Percentiles rank a stretch among this genome's conserved stretches.
phyloP scores from a whole-genome alignment of 441 rosid genomes.

The Populus hybrid region DNA sequence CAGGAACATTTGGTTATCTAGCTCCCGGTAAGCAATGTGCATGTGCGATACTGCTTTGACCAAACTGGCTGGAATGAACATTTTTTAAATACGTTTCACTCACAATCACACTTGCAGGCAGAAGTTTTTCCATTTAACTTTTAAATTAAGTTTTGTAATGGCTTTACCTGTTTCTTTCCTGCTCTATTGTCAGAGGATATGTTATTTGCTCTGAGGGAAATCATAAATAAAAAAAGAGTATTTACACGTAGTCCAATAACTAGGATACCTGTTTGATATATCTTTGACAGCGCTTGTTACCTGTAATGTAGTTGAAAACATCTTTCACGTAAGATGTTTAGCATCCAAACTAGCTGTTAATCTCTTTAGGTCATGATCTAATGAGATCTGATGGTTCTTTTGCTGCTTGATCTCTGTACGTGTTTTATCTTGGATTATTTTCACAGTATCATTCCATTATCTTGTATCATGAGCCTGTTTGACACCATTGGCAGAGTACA shows the following conservation, averaged over 20 bases:
- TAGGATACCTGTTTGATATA: background rate
- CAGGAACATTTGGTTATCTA: conserved; percentile 96
- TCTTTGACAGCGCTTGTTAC: background rate
- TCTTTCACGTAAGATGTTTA: background rate
- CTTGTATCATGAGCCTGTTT: conserved; percentile 4
- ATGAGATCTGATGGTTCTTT: background rate
- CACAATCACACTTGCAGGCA: background rate
- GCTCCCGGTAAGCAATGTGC: conserved; percentile 77
- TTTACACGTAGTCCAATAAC: background rate
- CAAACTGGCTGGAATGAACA: background rate
- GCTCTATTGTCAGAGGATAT: background rate
- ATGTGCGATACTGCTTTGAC: conserved; percentile 1
- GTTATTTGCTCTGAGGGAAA: background rate
- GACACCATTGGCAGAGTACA: conserved; percentile 56
- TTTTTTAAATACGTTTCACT: background rate
- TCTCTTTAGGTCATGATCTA: conserved; percentile 8
- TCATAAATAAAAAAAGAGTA: background rate
- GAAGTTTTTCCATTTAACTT: background rate
- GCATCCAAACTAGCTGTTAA: background rate
- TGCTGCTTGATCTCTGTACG: background rate
- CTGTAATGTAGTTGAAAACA: background rate
- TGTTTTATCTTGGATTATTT: background rate
- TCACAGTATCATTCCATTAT: background rate
- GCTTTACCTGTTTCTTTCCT: background rate
- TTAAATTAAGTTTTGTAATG: background rate